phyloP scores from a whole-genome alignment of 1,139 yeast species.

The Magnusiomyces tetraspermus region DNA sequence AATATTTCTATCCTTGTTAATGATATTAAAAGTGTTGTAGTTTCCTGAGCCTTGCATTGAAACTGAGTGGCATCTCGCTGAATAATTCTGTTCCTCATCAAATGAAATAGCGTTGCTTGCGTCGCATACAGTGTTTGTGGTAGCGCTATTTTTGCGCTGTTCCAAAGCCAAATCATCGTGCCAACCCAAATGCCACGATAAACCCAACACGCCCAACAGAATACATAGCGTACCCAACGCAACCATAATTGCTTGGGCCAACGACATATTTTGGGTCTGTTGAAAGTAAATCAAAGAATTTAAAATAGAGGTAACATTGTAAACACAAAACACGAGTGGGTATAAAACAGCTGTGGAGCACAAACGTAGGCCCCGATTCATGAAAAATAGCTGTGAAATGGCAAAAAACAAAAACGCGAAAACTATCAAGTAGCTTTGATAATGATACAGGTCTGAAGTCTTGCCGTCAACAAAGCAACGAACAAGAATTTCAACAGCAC shows the following conservation, averaged over 20 bases:
- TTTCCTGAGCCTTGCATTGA: too few relatives aligned
- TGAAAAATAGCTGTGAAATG: constrained; percentile 61
- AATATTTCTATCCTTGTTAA: too few relatives aligned
- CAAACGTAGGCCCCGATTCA: constrained; percentile 63
- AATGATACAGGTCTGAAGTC: constrained; percentile 29
- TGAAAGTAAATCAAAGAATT: constrained; percentile 63
- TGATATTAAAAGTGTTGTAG: too few relatives aligned
- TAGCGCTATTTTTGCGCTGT: neutral
- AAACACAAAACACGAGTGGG: constrained; percentile 78
- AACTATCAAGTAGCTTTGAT: constrained; percentile 44
- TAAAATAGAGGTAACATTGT: constrained; percentile 62
- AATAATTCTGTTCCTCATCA: too few relatives aligned
- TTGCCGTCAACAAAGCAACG: constrained; percentile 27
- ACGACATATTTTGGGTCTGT: constrained; percentile 38
- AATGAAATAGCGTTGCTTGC: too few relatives aligned
- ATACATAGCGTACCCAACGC: constrained; percentile 43
- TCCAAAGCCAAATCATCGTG: constrained; percentile 13
- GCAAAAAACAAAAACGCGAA: constrained; percentile 55
- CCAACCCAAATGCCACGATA: constrained; percentile 36
- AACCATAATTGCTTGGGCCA: constrained; percentile 37
- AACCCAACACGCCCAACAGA: constrained; percentile 45
- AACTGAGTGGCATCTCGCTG: too few relatives aligned
- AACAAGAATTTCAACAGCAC: constrained; percentile 58
- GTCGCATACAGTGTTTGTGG: too few relatives aligned
- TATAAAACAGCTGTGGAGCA: constrained; percentile 72